Percentiles rank a stretch among this genome's conserved stretches.
These are phyloP conservation scores for Chrysoporthe deuterocubensis DNA, from an alignment of 2,329 filamentous ascomycete genomes.

Conservation along the genomic window DNA sequence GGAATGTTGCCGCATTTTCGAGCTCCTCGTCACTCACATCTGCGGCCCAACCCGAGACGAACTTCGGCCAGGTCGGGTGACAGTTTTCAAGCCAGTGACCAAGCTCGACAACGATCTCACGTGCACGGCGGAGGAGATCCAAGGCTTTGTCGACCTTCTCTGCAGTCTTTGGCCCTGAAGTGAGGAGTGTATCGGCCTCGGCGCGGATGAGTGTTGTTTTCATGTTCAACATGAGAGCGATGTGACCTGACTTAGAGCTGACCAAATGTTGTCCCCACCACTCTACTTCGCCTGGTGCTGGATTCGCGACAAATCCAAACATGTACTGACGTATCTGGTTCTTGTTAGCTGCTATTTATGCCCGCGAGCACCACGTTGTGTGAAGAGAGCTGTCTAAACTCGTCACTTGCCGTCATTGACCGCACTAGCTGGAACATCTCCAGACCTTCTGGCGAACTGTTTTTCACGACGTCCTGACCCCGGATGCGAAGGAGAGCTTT, in stretches of 20 bases:
- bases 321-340: conserved; percentile 33
- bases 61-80: conserved; percentile 31
- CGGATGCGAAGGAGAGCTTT: conserved; percentile 33
- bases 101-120: conserved; percentile 31
- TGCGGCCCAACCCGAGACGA: conserved; percentile 29
- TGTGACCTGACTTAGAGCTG: conserved; percentile 32
- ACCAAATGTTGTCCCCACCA: conserved; percentile 34
- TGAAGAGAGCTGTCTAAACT: too few relatives aligned
- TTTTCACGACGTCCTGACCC: conserved; percentile 26
- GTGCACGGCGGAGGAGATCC: conserved; percentile 30
- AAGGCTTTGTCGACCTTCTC: conserved; percentile 33
- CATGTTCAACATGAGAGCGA: conserved; percentile 33
- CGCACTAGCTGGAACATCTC: conserved; percentile 36
- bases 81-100: conserved; percentile 32
- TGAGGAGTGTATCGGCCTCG: conserved; percentile 32
- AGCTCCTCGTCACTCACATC: conserved; percentile 29
- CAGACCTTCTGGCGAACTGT: conserved; percentile 29
- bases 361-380: too few relatives aligned
- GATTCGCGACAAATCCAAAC: conserved; percentile 31
- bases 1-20: conserved; percentile 29
- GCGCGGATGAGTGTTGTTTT: conserved; percentile 34
- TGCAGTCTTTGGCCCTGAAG: conserved; percentile 26
- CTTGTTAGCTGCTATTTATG: background rate
- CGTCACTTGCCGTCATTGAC: conserved; percentile 30
- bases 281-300: conserved; percentile 31